These are phyloP conservation scores for Mycena pura DNA, from an alignment of 768 basidiomycete genomes.

Conservation along the genomic window DNA sequence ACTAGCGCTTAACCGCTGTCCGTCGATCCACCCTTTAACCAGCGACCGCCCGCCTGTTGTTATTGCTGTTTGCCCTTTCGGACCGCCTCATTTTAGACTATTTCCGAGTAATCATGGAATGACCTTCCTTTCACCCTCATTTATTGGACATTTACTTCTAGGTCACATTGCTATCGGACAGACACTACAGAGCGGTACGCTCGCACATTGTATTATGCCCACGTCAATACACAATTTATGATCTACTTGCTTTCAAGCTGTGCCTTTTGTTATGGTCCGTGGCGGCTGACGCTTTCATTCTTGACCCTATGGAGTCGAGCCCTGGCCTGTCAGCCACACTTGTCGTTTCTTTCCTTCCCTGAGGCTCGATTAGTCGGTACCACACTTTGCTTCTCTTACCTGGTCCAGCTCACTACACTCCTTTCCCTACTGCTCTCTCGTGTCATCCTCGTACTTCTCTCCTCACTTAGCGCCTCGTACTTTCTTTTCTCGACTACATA, in stretches of 20 bases:
- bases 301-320: too few species aligned
- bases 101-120: constrained; percentile 13
- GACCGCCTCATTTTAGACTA: neutral
- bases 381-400: too few species aligned
- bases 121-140: neutral
- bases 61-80: constrained; percentile 11
- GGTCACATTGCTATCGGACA: constrained; percentile 14
- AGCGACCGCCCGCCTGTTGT: neutral
- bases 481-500: too few species aligned
- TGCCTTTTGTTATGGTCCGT: neutral
- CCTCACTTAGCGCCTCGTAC: too few species aligned
- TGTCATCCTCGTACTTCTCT: too few species aligned
- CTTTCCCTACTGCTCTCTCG: too few species aligned
- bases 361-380: too few species aligned
- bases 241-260: neutral
- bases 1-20: constrained; percentile 51
- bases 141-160: constrained; percentile 12
- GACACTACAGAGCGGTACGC: constrained; percentile 4
- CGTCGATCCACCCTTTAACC: neutral
- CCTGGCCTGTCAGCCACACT: too few species aligned
- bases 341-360: too few species aligned
- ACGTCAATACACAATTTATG: constrained; percentile 11
- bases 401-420: too few species aligned
- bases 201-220: constrained; percentile 20
- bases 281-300: neutral